Evolutionary conservation across 805 yeast genomes (phyloP).

Genomic region (Candida odintsovae): DNA sequence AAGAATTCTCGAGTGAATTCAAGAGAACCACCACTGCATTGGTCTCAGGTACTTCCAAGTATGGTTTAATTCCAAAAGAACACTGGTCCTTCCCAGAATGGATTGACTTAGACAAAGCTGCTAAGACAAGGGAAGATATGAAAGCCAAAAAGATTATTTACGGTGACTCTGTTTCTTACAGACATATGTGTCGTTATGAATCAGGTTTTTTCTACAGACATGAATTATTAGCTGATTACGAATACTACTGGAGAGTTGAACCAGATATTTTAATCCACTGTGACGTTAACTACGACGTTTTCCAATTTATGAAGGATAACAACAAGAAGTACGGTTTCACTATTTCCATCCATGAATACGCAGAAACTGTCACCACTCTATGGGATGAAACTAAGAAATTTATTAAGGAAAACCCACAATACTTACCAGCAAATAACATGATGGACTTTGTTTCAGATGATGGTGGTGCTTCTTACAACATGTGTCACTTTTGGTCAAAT

Average conservation of each 20-base stretch:
- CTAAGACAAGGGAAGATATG: constrained; percentile 40
- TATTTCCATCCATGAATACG: constrained; percentile 60
- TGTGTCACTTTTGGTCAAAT: constrained; percentile 83
- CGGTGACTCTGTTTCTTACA: constrained; percentile 55
- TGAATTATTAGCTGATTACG: constrained; percentile 51
- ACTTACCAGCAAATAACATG: constrained; percentile 43
- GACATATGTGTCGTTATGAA: constrained; percentile 59
- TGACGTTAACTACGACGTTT: constrained; percentile 62
- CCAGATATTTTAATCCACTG: constrained; percentile 60
- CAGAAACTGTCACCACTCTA: constrained; percentile 54
- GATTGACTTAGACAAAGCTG: constrained; percentile 51
- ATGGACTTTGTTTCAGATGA: constrained; percentile 62
- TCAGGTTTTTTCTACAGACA: constrained; percentile 62
- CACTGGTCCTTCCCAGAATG: constrained; percentile 71
- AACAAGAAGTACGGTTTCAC: constrained; percentile 65
- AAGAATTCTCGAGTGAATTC: constrained; percentile 54
- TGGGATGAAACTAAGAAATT: constrained; percentile 55
- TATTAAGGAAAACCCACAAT: constrained; percentile 37
- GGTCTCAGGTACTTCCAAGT: constrained; percentile 57
- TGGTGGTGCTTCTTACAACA: constrained; percentile 59
- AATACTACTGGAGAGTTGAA: constrained; percentile 76
- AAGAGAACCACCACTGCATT: constrained; percentile 38
- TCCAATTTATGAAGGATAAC: constrained; percentile 51
- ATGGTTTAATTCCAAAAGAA: constrained; percentile 53
- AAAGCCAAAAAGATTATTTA: constrained; percentile 42